These are phyloP conservation scores for Plasmodium billcollinsi DNA, from an alignment of 169 alveolate species.

Conservation along the genomic window DNA sequence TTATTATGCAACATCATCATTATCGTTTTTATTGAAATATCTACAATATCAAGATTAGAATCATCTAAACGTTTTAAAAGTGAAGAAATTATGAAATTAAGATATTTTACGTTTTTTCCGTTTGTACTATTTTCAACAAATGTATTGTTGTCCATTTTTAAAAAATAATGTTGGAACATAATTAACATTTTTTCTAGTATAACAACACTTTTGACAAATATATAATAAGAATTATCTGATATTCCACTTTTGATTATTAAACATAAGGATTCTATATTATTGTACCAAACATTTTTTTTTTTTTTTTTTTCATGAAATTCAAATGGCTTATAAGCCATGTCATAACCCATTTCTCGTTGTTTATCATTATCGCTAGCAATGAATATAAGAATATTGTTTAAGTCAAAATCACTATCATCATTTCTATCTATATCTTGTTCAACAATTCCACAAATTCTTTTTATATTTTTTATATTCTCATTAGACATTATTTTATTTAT, in stretches of 20 bases:
- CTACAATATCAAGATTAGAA: conserved; percentile 73
- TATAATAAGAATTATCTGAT: conserved; percentile 55
- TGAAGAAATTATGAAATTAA: conserved; percentile 70
- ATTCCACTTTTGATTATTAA: conserved; percentile 68
- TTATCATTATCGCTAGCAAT: conserved; percentile 70
- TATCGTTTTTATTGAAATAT: conserved; percentile 69
- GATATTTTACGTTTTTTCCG: conserved; percentile 30
- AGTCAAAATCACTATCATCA: conserved; percentile 43
- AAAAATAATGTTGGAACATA: conserved; percentile 41
- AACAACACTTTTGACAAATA: conserved; percentile 66
- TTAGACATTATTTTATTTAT: conserved; percentile 67
- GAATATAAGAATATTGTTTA: conserved; percentile 44
- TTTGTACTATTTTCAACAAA: conserved; percentile 2
- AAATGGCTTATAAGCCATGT: conserved; percentile 61
- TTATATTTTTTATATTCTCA: conserved; percentile 69
- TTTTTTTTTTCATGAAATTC: conserved; percentile 45
- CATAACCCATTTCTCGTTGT: conserved; percentile 71
- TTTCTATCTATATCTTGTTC: conserved; percentile 14
- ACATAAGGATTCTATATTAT: conserved; percentile 71
- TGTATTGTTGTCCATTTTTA: conserved; percentile 16
- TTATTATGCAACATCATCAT: conserved; percentile 76
- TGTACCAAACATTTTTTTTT: conserved; percentile 40
- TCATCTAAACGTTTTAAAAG: conserved; percentile 74
- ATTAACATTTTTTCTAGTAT: conserved; percentile 58
- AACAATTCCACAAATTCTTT: conserved; percentile 45